phyloP scores from a whole-genome alignment of 208 protist genomes.

The Trypanosoma lewisi region DNA sequence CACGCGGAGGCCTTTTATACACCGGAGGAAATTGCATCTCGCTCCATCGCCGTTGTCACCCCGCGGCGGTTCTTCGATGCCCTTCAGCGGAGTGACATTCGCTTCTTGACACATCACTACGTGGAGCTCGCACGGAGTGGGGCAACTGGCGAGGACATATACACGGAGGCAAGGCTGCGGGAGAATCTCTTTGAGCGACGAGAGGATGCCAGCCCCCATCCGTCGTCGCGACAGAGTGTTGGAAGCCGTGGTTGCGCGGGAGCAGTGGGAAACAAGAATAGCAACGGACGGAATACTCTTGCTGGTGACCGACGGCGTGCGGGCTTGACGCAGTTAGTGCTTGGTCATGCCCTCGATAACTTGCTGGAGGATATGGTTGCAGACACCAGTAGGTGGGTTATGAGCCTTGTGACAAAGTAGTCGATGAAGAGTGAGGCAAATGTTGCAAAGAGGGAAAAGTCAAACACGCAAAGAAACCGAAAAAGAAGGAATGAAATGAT shows the following conservation, averaged over 20 bases:
- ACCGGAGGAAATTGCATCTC: slow-evolving; percentile 13
- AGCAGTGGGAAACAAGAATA: not conserved
- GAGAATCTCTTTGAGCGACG: slow-evolving; percentile 36
- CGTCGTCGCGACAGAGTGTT: not conserved
- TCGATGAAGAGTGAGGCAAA: slow-evolving; percentile 3
- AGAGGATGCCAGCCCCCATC: not conserved
- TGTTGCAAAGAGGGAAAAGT: slow-evolving; percentile 10
- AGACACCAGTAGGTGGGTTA: slow-evolving; percentile 65
- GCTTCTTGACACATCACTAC: slow-evolving; percentile 21
- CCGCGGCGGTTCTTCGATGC: slow-evolving; percentile 15
- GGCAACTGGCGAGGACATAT: slow-evolving; percentile 14
- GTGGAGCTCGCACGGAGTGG: slow-evolving; percentile 25
- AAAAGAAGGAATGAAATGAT: not conserved
- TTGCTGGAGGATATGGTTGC: slow-evolving; percentile 52
- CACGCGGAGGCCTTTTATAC: slow-evolving; percentile 23
- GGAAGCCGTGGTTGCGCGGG: no score
- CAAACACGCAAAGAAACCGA: slow-evolving; percentile 4
- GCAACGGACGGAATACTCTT: slow-evolving; percentile 3
- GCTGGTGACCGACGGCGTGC: slow-evolving; percentile 43
- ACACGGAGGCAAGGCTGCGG: slow-evolving; percentile 21
- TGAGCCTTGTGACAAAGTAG: slow-evolving; percentile 8
- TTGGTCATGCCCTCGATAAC: slow-evolving; percentile 64
- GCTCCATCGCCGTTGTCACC: slow-evolving; percentile 7
- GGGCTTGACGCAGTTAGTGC: slow-evolving; percentile 28
- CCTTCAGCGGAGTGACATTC: slow-evolving; percentile 21